phyloP scores from a whole-genome alignment of 768 basidiomycete genomes.

The Pisolithus microcarpus region DNA sequence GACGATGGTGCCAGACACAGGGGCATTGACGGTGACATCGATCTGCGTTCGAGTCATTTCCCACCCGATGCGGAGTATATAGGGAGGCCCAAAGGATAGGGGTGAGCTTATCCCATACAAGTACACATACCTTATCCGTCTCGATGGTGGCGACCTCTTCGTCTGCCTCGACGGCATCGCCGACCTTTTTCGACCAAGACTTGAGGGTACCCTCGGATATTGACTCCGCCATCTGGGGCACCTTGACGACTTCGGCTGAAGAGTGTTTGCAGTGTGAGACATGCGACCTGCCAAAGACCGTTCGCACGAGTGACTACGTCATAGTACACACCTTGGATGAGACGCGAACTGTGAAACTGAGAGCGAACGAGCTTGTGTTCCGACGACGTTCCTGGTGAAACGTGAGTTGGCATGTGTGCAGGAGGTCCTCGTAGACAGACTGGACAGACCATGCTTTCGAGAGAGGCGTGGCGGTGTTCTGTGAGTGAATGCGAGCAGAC shows the following conservation, averaged over 20 bases:
- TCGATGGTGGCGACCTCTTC: slow-evolving; percentile 98
- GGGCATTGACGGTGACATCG: slow-evolving; percentile 94
- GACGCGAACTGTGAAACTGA: slow-evolving; percentile 62
- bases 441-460: slow-evolving; percentile 44
- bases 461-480: slow-evolving; percentile 26
- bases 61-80: background rate
- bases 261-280: slow-evolving; percentile 2
- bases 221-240: slow-evolving; percentile 97
- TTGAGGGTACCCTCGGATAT: slow-evolving; percentile 97
- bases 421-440: background rate
- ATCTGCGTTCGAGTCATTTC: slow-evolving; percentile 47
- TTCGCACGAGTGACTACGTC: slow-evolving; percentile 10
- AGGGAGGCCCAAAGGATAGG: background rate
- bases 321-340: slow-evolving; percentile 54
- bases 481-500: slow-evolving; percentile 30
- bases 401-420: slow-evolving; percentile 6
- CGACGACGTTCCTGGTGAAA: slow-evolving; percentile 37
- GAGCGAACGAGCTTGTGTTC: slow-evolving; percentile 43
- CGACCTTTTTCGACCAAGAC: slow-evolving; percentile 88
- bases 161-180: slow-evolving; percentile 83
- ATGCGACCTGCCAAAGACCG: slow-evolving; percentile 9
- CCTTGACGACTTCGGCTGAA: slow-evolving; percentile 84
- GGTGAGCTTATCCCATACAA: background rate
- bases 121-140: slow-evolving; percentile 81
- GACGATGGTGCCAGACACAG: slow-evolving; percentile 78